Percentiles rank a stretch among this genome's conserved stretches.
phyloP scores from a whole-genome alignment of 2,329 filamentous ascomycete genomes.

The Nigrospora osmanthi region DNA sequence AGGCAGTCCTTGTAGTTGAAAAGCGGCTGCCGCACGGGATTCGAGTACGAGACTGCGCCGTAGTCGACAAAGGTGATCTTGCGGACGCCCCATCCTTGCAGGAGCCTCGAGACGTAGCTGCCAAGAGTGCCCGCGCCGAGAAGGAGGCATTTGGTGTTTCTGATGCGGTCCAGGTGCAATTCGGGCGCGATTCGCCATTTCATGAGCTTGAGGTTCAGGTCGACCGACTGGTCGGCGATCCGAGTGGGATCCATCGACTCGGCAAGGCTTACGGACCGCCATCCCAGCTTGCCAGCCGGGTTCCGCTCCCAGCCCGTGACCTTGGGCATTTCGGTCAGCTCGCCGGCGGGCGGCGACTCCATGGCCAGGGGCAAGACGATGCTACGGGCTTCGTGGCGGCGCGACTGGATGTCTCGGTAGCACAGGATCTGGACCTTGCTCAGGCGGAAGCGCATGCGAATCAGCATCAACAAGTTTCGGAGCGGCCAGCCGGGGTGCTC shows the following conservation, averaged over 20 bases:
- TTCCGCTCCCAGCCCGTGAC: conserved; percentile 94
- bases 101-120: conserved; percentile 83
- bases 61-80: conserved; percentile 97
- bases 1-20: conserved; percentile 88
- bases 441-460: conserved; percentile 74
- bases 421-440: conserved; percentile 76
- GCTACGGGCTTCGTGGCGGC: conserved; percentile 73
- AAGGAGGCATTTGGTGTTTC: conserved; percentile 80
- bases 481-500: conserved; percentile 89
- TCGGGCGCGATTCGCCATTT: conserved; percentile 94
- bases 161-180: conserved; percentile 81
- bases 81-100: conserved; percentile 92
- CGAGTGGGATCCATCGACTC: conserved; percentile 89
- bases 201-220: conserved; percentile 95
- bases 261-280: conserved; percentile 72
- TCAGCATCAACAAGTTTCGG: conserved; percentile 77
- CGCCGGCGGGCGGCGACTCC: conserved; percentile 35
- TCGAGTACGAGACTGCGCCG: conserved; percentile 87
- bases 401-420: conserved; percentile 76
- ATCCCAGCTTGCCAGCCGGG: conserved; percentile 65
- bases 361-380: conserved; percentile 64
- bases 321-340: conserved; percentile 62
- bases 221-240: conserved; percentile 87
- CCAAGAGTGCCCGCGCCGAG: conserved; percentile 90
- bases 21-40: conserved; percentile 88